Base-by-base conservation (phyloP, 345 rosid species). In the Eutrema japonicum region DNA sequence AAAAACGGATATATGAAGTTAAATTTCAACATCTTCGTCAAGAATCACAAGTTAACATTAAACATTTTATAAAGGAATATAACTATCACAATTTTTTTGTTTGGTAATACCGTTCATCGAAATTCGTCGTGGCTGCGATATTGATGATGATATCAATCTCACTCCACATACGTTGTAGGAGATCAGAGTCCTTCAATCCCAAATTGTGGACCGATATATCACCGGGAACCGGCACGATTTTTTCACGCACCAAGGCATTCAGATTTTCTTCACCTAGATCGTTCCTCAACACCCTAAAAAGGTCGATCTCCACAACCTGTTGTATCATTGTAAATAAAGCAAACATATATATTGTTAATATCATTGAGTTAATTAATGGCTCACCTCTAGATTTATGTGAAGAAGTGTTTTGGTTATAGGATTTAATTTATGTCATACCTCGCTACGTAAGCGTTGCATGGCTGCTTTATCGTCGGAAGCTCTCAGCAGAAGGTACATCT, bases 81-180 rank as follows among this genome's bases (percentile, higher is more conserved):
- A 6, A 51, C 35, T 51, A 30, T n/a, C 9, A 55, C 6, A 10
- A 26, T 6, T 8, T 1, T 33, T 36, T 58, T 18, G 22, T 18
- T 42, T 7, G 13, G 16, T 27, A 12, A 10, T 67, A 86, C 96
- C 98, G 87, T 71, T 93, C 96, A 72, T 93, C 92, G 30, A 93
- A 93, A 73, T 76, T 85, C 64, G 93, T 88, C 0, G 90, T 83
- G 45, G 96, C 98, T 13, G 98, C 98, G 18, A 88, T 75, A 75
- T 92, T 90, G 40, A 90, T 53, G 4, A 85, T 70, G 41, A 81
- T 49, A 48, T 92, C 91, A 9, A 87, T 42, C 71, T 89, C 85
- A 36, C 46, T 83, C 74, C 67, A 70, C 80, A 89, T 80, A 47
- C 74, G 75, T 52, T 87, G 78, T 16, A 70, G 61, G 47, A 89